These are phyloP conservation scores for Didymella arachidicola DNA, from an alignment of 2,329 filamentous ascomycete genomes.

Conservation along the genomic window DNA sequence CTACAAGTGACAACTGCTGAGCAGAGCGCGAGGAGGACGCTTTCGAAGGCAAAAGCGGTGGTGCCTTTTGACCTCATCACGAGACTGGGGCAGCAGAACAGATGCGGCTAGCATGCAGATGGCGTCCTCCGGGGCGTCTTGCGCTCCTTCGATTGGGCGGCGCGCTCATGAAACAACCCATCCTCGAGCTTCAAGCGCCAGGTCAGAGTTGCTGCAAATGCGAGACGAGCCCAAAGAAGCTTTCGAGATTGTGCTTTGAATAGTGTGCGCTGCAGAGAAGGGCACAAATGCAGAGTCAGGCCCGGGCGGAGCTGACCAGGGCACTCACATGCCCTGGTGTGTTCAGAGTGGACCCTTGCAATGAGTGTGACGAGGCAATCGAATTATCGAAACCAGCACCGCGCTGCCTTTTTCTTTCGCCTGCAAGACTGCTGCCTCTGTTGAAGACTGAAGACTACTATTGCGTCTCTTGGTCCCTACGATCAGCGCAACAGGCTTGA, in stretches of 20 bases:
- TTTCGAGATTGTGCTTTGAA: background rate
- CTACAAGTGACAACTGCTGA: background rate
- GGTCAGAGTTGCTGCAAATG: slow-evolving; percentile 21
- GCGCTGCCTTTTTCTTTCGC: slow-evolving; percentile 4
- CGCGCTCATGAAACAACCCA: slow-evolving; percentile 18
- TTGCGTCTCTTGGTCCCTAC: background rate
- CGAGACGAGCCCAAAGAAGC: slow-evolving; percentile 22
- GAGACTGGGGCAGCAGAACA: slow-evolving; percentile 22
- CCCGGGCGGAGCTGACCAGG: slow-evolving; percentile 11
- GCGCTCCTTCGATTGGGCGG: slow-evolving; percentile 9
- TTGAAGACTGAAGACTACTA: background rate
- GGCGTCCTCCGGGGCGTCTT: slow-evolving; percentile 18
- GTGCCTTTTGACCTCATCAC: slow-evolving; percentile 17
- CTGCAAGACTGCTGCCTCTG: slow-evolving; percentile 2
- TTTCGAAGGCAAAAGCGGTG: slow-evolving; percentile 4
- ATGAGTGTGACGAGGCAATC: slow-evolving; percentile 14
- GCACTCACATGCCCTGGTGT: slow-evolving; percentile 3
- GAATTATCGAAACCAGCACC: slow-evolving; percentile 13
- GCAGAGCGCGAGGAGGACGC: slow-evolving; percentile 1
- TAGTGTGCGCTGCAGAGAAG: background rate
- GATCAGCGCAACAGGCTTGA: background rate
- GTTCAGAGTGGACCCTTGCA: slow-evolving; percentile 1
- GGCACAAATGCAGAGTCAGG: background rate
- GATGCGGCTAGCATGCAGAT: slow-evolving; percentile 23
- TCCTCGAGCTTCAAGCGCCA: slow-evolving; percentile 17